Base-by-base conservation (phyloP, 352 stramenopile species). In the Peronospora destructor region DNA sequence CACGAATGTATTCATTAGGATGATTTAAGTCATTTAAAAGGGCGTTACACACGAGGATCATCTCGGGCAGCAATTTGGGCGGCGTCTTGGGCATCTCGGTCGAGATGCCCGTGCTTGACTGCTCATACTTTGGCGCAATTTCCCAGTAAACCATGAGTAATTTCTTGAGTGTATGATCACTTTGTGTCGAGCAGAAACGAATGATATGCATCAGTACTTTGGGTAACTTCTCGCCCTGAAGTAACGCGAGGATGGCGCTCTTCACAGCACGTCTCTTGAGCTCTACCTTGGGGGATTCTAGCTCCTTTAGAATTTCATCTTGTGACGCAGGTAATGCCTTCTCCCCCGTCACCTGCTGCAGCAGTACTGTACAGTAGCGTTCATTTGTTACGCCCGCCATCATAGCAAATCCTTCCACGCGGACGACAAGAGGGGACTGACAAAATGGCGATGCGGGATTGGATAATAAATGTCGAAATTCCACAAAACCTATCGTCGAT, bases 121-220 rank as follows among this genome's bases (percentile, higher is more conserved):
- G 85, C 67, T 98, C 94, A 64, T 98, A 98, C 70, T 98, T 99
- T 23, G 94, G 92, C 3, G 97, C 94, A 46, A 99, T 96, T 68
- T 99, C 96, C 94, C 95, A 98, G 71, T 98, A 99, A 45, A 99
- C 79, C 92, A 98, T 99, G 28, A 98, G 87, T 33, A 99, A 76
- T 66, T 99, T 99, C 75, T 99, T 99, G 37, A 99, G 79, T 61
- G 96, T 91, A 75, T 99, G 97, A 76, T 99, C 96, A 47, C 98
- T 96, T 40, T 97, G 96, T 48, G 97, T 99, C 49, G 98, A 98
- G 74, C 96, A 99, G 71, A 98, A 99, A 45, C 93, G 95, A 64
- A 99, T 99, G 46, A 99, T 98, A 71, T 98, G 96, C 97, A 99
- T 99, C 26, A 99, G 78, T 67, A 99, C 93, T 58, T 95, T 93